Base-by-base conservation (phyloP, 2,329 filamentous ascomycete genomes). In the Colletotrichum camelliae region DNA sequence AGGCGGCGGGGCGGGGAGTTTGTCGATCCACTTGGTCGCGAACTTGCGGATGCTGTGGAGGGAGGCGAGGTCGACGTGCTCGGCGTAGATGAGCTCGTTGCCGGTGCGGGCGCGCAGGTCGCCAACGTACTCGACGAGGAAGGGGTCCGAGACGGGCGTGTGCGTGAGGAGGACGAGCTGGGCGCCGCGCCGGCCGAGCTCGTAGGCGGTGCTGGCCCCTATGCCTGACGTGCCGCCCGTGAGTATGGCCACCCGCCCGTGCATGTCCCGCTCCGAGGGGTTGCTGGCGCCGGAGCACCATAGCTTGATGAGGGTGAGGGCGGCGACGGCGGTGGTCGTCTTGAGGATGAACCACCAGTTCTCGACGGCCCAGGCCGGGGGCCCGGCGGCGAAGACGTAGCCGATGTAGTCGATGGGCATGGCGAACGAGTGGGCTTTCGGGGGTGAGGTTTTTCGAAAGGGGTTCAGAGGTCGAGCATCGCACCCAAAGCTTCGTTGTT, bases 11-110 rank as follows among this genome's bases (percentile, higher is more conserved):
- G 95, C 4, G 97, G 96, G 27, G 94, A 91, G 84, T 98, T 98
- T 98, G 84, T 99, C 96, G 79, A 99, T 95, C 96, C 97, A 99
- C 87, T 95, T 96, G 0, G 97, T 99, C 15, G 97, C 97, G 83
- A 99, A 99, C 77, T 93, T 90, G 52, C 97, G 94, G 80, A 99
- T 93, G 83, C 95, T 97, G 83, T 98, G 92, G n/a, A 99, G 88
- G 18, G 94, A 96, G 15, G 93, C 87, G 33, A 99, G 91, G 82
- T 99, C 96, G 80, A 98, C 95, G 85, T 98, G 95, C 84, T 99
- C 97, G 75, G 97, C 96, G 81, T 98, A 98, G 79, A 99, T 95
- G 81, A 99, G 89, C 74, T 96, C 89, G 85, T 98, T 98, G 37
- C 91, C 90, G 9, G 95, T 95, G 70, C 90, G 88, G 33, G 90